These are phyloP conservation scores for Monosporascus sp. DNA, from an alignment of 2,329 filamentous ascomycete species.

Conservation along the genomic window DNA sequence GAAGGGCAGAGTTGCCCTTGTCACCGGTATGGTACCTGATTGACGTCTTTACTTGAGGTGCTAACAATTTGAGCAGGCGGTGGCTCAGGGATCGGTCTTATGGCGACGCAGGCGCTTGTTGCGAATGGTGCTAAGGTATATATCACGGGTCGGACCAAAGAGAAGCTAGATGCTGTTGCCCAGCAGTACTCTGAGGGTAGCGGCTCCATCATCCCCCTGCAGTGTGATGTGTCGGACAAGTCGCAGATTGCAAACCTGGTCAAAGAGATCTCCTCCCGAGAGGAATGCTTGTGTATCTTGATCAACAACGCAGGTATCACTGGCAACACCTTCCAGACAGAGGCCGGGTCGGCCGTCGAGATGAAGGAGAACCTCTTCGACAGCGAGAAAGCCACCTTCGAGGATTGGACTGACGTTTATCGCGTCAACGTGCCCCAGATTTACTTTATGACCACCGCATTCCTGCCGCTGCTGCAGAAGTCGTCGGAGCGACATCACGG, in stretches of 20 bases:
- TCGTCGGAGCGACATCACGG: slow-evolving; percentile 35
- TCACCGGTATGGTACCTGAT: slow-evolving; percentile 31
- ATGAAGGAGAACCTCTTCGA: slow-evolving; percentile 64
- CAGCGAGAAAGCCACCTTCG: slow-evolving; percentile 49
- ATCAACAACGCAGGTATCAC: slow-evolving; percentile 66
- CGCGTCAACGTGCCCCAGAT: slow-evolving; percentile 70
- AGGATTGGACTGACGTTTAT: slow-evolving; percentile 69
- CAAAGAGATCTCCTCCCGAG: slow-evolving; percentile 49
- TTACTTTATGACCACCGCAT: slow-evolving; percentile 60
- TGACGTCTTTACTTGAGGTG: not conserved
- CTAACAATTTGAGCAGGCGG: slow-evolving; percentile 31
- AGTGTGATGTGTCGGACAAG: slow-evolving; percentile 59
- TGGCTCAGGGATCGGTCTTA: slow-evolving; percentile 62
- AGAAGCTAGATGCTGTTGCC: slow-evolving; percentile 57
- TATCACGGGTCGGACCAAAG: slow-evolving; percentile 60
- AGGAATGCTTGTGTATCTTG: slow-evolving; percentile 57
- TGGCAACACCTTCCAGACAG: slow-evolving; percentile 49
- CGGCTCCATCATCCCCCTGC: slow-evolving; percentile 55
- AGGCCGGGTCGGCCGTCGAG: slow-evolving; percentile 44
- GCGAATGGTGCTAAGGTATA: slow-evolving; percentile 66
- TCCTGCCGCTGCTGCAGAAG: slow-evolving; percentile 58
- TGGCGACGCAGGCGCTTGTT: slow-evolving; percentile 64
- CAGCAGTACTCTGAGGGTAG: slow-evolving; percentile 51
- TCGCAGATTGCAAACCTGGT: slow-evolving; percentile 54
- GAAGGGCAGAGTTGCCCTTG: slow-evolving; percentile 38